phyloP scores from a whole-genome alignment of 805 yeast species.

The Saccharomyces kudriavzevii region DNA sequence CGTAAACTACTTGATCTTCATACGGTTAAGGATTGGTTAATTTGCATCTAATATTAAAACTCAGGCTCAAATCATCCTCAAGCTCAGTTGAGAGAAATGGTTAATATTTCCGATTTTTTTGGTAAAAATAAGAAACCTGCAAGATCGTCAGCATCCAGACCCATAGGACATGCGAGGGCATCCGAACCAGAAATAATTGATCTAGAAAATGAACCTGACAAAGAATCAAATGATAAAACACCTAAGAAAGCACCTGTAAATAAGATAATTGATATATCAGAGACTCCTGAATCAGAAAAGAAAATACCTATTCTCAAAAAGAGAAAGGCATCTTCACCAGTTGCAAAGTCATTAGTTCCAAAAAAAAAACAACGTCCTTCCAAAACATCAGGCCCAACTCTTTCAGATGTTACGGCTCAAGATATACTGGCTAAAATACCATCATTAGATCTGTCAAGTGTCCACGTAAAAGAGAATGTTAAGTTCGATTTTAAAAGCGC shows the following conservation, averaged over 20 bases:
- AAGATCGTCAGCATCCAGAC: background rate
- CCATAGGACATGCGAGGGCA: background rate
- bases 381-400: background rate
- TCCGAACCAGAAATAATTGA: constrained; percentile 8
- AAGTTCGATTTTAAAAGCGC: constrained; percentile 50
- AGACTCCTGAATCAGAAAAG: background rate
- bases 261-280: background rate
- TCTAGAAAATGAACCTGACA: constrained; percentile 9
- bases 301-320: background rate
- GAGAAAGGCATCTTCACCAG: background rate
- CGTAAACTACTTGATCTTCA: background rate
- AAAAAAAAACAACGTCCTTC: constrained; percentile 1
- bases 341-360: background rate
- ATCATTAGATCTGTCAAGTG: constrained; percentile 58
- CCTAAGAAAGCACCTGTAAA: background rate
- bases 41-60: background rate
- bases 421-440: constrained; percentile 50
- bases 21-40: no score
- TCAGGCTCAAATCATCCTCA: background rate
- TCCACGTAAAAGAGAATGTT: constrained; percentile 42
- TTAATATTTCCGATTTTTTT: constrained; percentile 36
- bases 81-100: constrained; percentile 20
- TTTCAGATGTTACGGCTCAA: constrained; percentile 13
- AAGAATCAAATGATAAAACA: constrained; percentile 1
- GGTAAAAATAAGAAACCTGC: constrained; percentile 17